Conservation (phyloP, 371 early-diverging fungal species). For the Dinochytrium kinnereticum region DNA sequence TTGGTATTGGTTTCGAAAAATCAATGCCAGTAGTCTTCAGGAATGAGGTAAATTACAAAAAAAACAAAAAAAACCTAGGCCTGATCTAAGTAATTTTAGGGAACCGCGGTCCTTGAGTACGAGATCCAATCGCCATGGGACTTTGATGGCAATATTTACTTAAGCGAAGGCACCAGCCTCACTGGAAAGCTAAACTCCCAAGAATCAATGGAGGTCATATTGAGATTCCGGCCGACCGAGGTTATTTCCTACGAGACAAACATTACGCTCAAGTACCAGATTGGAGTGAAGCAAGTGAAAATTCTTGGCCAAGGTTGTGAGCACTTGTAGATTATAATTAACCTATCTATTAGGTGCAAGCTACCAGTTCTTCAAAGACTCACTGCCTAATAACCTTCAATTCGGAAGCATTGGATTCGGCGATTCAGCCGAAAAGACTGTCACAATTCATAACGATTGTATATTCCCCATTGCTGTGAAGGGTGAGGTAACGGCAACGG, state of each 20-base stretch:
- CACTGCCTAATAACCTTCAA: conserved; percentile 39
- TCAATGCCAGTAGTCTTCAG: conserved; percentile 15
- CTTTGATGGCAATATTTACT: conserved; percentile 34
- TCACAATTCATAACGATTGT: conserved; percentile 49
- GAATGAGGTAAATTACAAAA: conserved; percentile 44
- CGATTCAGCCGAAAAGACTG: neutral
- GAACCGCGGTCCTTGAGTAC: conserved; percentile 34
- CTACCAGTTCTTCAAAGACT: conserved; percentile 38
- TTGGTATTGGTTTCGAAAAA: conserved; percentile 36
- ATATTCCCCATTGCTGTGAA: conserved; percentile 28
- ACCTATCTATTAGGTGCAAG: conserved; percentile 34
- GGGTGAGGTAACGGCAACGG: conserved; percentile 5
- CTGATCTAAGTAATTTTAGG: too few species aligned
- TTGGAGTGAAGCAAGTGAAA: conserved; percentile 33
- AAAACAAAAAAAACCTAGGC: conserved; percentile 9
- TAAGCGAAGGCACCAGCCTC: conserved; percentile 21
- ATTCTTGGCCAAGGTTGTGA: conserved; percentile 37
- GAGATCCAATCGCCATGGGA: conserved; percentile 39
- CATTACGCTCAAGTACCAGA: conserved; percentile 43
- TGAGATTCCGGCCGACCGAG: conserved; percentile 40
- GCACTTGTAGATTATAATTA: neutral
- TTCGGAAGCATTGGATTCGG: conserved; percentile 38
- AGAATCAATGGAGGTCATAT: conserved; percentile 19
- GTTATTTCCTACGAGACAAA: conserved; percentile 32
- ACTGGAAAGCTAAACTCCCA: conserved; percentile 39